These are phyloP conservation scores for Bacterosira constricta DNA, from an alignment of 108 stramenopile species.

Conservation along the genomic window DNA sequence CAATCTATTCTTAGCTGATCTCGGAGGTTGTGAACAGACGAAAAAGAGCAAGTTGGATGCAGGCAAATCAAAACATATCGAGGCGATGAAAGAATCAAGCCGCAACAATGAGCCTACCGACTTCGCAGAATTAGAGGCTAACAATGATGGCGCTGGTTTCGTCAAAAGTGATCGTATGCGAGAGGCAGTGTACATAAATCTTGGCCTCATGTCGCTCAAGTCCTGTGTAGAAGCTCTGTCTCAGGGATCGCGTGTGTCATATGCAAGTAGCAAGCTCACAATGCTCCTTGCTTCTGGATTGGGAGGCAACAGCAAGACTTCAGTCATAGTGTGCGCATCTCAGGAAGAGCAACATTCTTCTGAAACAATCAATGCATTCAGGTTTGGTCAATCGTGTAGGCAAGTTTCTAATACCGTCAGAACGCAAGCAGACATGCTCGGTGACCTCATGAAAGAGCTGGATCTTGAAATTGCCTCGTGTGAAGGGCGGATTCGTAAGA, in stretches of 20 bases:
- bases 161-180: conserved; percentile 52
- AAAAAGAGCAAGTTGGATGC: conserved; percentile 51
- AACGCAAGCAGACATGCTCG: conserved; percentile 44
- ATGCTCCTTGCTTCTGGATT: conserved; percentile 65
- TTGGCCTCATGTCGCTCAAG: conserved; percentile 66
- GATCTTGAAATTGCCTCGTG: conserved; percentile 37
- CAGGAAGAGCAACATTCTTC: conserved; percentile 52
- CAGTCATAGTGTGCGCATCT: conserved; percentile 62
- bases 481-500: conserved; percentile 38
- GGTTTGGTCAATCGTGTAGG: conserved; percentile 65
- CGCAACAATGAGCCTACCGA: not conserved
- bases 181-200: conserved; percentile 78
- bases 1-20: conserved; percentile 65
- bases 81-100: conserved; percentile 19
- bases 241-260: conserved; percentile 55
- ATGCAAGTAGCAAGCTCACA: conserved; percentile 73
- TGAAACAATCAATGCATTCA: conserved; percentile 61
- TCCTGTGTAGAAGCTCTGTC: conserved; percentile 60
- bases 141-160: conserved; percentile 28
- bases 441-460: conserved; percentile 45
- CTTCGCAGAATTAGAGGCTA: not conserved
- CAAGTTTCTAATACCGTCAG: conserved; percentile 38
- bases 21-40: conserved; percentile 72
- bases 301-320: conserved; percentile 65
- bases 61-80: conserved; percentile 37